Percentiles rank a stretch among this genome's conserved stretches.
These are phyloP conservation scores for Lachnellula arida DNA, from an alignment of 2,329 filamentous ascomycete species.

Conservation along the genomic window DNA sequence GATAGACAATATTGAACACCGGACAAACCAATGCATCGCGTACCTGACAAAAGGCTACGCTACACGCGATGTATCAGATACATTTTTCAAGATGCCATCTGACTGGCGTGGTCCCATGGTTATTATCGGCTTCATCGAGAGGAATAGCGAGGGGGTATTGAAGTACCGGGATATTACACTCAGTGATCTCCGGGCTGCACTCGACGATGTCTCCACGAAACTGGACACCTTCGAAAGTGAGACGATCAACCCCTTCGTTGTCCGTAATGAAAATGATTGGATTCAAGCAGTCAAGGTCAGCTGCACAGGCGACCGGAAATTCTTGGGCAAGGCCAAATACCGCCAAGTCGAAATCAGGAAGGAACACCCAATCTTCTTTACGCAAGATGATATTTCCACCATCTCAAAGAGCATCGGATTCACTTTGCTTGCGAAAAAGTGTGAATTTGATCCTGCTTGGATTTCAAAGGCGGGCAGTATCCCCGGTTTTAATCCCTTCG, in stretches of 20 bases:
- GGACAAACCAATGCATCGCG: too few species aligned
- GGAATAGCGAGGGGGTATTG: not conserved
- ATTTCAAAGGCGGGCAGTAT: not conserved
- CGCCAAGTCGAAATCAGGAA: not conserved
- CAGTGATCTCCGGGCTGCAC: not conserved
- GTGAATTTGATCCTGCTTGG: not conserved
- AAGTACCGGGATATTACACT: not conserved
- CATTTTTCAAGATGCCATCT: not conserved
- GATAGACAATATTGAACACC: too few species aligned
- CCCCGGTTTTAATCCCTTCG: not conserved
- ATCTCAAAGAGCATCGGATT: not conserved
- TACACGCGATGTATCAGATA: too few species aligned
- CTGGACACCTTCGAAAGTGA: not conserved
- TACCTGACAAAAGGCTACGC: too few species aligned
- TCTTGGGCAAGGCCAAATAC: conserved; percentile 1
- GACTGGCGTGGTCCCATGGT: not conserved
- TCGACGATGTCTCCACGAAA: not conserved
- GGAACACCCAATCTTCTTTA: not conserved
- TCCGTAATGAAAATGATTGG: not conserved
- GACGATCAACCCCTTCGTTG: not conserved
- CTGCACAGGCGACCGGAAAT: not conserved
- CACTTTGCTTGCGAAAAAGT: not conserved
- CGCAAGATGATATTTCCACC: not conserved
- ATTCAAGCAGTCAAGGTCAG: conserved; percentile 5
- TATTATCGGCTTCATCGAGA: not conserved